A percentile compares a stretch with the other conserved stretches of the same genome.
These are phyloP conservation scores for Mortierella sp. DNA, from an alignment of 371 early-diverging fungal species.

Conservation along the genomic window DNA sequence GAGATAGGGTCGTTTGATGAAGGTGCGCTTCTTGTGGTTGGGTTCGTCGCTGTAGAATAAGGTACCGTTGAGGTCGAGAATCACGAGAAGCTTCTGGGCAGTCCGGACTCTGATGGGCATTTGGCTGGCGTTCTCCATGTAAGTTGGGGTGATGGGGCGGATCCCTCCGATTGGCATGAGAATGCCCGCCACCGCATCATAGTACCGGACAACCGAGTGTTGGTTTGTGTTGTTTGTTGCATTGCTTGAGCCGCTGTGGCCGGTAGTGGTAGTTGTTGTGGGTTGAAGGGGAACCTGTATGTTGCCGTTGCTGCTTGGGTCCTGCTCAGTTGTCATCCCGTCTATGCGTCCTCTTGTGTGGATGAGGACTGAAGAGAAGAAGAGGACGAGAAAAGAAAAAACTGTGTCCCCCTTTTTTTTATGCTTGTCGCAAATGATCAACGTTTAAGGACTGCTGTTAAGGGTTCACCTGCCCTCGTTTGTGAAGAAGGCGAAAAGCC, in stretches of 20 bases:
- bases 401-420: neutral
- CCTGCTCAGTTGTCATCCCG: neutral
- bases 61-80: slow-evolving; percentile 85
- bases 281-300: neutral
- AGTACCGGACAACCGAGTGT: slow-evolving; percentile 7
- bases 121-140: slow-evolving; percentile 14
- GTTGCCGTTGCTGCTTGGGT: neutral
- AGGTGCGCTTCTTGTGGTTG: slow-evolving; percentile 18
- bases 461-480: no score
- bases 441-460: neutral
- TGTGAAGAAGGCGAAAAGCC: no score
- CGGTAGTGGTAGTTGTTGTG: neutral
- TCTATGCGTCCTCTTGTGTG: neutral
- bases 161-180: slow-evolving; percentile 30
- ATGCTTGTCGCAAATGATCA: neutral
- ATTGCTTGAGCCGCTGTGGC: neutral
- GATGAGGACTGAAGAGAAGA: neutral
- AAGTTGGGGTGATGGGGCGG: slow-evolving; percentile 30
- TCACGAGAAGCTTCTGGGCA: slow-evolving; percentile 58
- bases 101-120: neutral
- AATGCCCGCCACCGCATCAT: slow-evolving; percentile 16
- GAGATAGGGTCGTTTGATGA: slow-evolving; percentile 69
- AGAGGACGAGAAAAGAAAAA: neutral
- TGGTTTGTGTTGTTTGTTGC: neutral
- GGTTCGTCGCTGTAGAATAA: slow-evolving; percentile 61